Evolutionary conservation across 2,329 filamentous ascomycete species (phyloP).

Genomic region (Venturia asperata): DNA sequence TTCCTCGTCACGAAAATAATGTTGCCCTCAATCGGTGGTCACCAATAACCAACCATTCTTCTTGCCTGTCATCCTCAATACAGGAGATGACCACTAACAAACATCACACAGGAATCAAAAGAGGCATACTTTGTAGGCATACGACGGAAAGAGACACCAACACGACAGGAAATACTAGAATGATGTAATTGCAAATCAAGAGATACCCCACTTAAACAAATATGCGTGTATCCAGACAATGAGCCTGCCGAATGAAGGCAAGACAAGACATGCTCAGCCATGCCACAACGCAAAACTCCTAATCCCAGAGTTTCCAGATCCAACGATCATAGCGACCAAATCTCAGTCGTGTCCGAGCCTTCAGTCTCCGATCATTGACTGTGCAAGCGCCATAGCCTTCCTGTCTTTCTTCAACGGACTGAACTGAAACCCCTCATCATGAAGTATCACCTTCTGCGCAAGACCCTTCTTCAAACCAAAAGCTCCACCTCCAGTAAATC

Average conservation of each 20-base stretch:
- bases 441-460: slow-evolving; percentile 24
- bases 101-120: slow-evolving; percentile 58
- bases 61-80: too few relatives aligned
- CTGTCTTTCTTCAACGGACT: slow-evolving; percentile 36
- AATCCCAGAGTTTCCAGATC: too few relatives aligned
- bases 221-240: not conserved
- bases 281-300: not conserved
- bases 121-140: slow-evolving; percentile 84
- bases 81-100: not conserved
- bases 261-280: not conserved
- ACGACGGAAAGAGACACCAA: slow-evolving; percentile 49
- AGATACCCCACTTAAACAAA: not conserved
- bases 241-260: not conserved
- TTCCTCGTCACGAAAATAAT: too few relatives aligned
- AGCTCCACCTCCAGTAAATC: slow-evolving; percentile 17
- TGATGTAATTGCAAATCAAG: not conserved
- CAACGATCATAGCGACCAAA: not conserved
- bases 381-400: slow-evolving; percentile 21
- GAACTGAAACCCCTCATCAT: slow-evolving; percentile 35
- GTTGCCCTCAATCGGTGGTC: too few relatives aligned
- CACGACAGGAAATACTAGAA: not conserved
- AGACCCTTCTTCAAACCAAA: slow-evolving; percentile 13
- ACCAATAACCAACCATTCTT: too few relatives aligned
- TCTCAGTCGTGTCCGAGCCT: not conserved
- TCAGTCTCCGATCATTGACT: slow-evolving; percentile 15